Evolutionary conservation across 139 green algal genomes (phyloP).

Genomic region (Asterochloris sp.): DNA sequence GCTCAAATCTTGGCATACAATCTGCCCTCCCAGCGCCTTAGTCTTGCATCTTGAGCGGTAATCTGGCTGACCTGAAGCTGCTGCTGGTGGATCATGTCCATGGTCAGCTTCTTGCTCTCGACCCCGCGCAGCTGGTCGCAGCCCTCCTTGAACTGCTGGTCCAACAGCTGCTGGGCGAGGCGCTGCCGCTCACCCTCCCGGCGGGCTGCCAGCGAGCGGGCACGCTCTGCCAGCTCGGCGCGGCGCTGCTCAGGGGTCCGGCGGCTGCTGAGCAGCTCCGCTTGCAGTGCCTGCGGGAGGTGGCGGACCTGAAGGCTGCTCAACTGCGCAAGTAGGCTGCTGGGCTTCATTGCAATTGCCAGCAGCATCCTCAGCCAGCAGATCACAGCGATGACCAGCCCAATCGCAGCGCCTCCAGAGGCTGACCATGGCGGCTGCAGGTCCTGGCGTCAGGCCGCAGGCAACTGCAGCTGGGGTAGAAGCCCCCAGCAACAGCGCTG

Average conservation of each 20-base stretch:
- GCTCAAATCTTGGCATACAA: too few species aligned
- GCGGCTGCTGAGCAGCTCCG: constrained; percentile 15
- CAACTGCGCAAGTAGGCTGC: neutral
- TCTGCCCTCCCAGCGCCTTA: neutral
- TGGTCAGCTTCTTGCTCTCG: constrained; percentile 7
- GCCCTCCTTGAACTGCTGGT: constrained; percentile 28
- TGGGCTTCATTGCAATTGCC: too few species aligned
- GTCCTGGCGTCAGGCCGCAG: too few species aligned
- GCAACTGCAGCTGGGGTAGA: too few species aligned
- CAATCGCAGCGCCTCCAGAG: too few species aligned
- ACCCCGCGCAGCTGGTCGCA: constrained; percentile 31
- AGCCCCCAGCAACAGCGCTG: too few species aligned
- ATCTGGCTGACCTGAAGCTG: constrained; percentile 8
- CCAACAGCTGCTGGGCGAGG: constrained; percentile 19
- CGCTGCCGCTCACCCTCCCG: constrained; percentile 19
- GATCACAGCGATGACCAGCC: too few species aligned
- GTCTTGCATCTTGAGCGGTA: neutral
- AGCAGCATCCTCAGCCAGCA: too few species aligned
- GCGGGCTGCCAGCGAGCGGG: constrained; percentile 21
- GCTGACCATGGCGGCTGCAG: too few species aligned
- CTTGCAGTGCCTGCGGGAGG: neutral
- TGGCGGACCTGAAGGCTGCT: neutral
- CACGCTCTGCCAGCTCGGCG: constrained; percentile 18
- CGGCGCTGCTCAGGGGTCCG: constrained; percentile 25
- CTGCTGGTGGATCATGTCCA: constrained; percentile 1